Percentiles rank a stretch among this genome's conserved stretches.
These are phyloP conservation scores for Pseudomonodictys pantanalensis DNA, from an alignment of 495 filamentous ascomycete species.

Conservation along the genomic window DNA sequence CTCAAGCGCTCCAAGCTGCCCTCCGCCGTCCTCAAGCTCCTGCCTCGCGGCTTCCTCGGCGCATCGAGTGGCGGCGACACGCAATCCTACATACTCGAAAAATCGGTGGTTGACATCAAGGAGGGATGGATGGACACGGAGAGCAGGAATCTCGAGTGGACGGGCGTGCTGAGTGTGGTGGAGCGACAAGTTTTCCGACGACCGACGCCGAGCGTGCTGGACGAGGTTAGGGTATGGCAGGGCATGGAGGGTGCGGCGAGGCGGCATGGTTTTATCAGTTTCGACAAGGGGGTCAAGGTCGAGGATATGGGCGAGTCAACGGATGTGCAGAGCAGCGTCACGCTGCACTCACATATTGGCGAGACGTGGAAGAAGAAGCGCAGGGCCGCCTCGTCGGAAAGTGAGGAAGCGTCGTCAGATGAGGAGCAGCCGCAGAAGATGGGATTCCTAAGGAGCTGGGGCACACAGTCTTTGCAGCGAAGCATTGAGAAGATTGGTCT, in stretches of 20 bases:
- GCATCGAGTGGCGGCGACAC: conserved; percentile 62
- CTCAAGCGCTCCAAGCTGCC: conserved; percentile 92
- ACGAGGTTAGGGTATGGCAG: conserved; percentile 4
- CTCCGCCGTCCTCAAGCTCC: conserved; percentile 72
- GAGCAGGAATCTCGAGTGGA: conserved; percentile 54
- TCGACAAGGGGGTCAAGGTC: conserved; percentile 30
- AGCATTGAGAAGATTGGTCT: conserved; percentile 89
- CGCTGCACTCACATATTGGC: conserved; percentile 76
- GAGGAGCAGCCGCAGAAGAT: conserved; percentile 54
- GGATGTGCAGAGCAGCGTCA: conserved; percentile 78
- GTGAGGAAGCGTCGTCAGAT: conserved; percentile 41
- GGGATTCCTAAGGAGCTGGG: conserved; percentile 69
- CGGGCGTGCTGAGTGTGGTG: conserved; percentile 85
- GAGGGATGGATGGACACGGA: conserved; percentile 69
- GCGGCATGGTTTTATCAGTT: conserved; percentile 25
- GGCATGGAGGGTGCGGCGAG: conserved; percentile 23
- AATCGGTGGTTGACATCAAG: conserved; percentile 79
- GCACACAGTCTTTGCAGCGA: conserved; percentile 74
- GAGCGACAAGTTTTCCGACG: conserved; percentile 77
- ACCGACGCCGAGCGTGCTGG: conserved; percentile 38
- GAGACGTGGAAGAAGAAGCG: conserved; percentile 61
- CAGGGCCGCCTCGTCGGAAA: conserved; percentile 44
- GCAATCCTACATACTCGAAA: conserved; percentile 87
- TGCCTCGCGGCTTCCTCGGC: conserved; percentile 73
- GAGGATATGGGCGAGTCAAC: conserved; percentile 60